Conservation (phyloP, 805 yeast species). For the Tetrapisispora taiwanensis region DNA sequence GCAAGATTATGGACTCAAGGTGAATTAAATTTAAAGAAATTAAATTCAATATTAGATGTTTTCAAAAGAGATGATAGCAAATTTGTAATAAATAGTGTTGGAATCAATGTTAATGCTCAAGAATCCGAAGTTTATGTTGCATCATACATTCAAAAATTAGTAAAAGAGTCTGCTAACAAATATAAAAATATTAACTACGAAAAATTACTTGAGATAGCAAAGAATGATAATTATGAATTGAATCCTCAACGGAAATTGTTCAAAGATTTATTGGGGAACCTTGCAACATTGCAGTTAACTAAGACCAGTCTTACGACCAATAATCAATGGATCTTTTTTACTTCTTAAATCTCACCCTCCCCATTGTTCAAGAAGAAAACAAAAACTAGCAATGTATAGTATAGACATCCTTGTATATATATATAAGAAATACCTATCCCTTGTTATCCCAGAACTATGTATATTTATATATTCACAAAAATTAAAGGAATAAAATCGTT, state of each 20-base stretch:
- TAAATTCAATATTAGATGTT: background rate
- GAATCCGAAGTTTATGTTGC: background rate
- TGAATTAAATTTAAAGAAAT: background rate
- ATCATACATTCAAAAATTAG: slow-evolving; percentile 13
- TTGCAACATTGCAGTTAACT: slow-evolving; percentile 13
- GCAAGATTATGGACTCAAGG: background rate
- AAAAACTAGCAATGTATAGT: background rate
- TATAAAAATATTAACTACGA: slow-evolving; percentile 20
- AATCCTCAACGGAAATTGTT: slow-evolving; percentile 5
- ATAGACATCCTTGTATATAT: no score
- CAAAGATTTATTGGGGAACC: slow-evolving; percentile 7
- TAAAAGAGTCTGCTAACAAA: slow-evolving; percentile 17
- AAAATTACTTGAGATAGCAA: slow-evolving; percentile 20
- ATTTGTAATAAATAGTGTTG: background rate
- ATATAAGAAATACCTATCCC: no score
- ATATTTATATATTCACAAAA: no score
- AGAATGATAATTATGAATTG: background rate
- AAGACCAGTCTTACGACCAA: slow-evolving; percentile 8
- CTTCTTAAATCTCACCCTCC: slow-evolving; percentile 1
- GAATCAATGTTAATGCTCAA: slow-evolving; percentile 1
- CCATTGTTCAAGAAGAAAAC: no score
- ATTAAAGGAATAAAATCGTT: no score
- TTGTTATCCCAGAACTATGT: no score
- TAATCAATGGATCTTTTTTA: slow-evolving; percentile 14
- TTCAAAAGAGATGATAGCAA: background rate